Base-by-base conservation (phyloP, 2,329 filamentous ascomycete species). In the Tricladium varicosporioides region DNA sequence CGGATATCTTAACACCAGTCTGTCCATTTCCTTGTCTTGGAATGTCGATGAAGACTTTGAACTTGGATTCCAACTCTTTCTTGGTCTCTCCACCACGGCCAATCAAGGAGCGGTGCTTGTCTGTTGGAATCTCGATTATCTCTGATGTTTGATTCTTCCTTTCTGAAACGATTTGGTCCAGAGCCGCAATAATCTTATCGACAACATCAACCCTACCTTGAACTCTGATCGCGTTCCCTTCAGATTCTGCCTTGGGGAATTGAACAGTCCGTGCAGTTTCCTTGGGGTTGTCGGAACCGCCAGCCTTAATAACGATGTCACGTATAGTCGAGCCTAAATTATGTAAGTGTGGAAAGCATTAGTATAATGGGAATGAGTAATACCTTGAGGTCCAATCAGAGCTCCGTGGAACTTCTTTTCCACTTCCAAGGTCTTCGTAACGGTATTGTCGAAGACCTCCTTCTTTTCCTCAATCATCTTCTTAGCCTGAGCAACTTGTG, bases 401-500 rank as follows among this genome's bases (percentile, higher is more conserved):
- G 87, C 84, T 74, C 88, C 87, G 76, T 99, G 94, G 74, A 94
- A 86, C 78, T 95, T 96, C 78, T 91, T 90, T 65, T 97, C 92
- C n/a, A 99, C 86, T 33, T 95, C 89, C 49, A 99, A 79, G 11
- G 86, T 91, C 76, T 88, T 86, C 14, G 87, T 84, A 51, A 97
- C 81, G n/a, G 91, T 96, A 63, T 94, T 87, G 67, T 97, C 92
- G 65, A 97, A 97, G 16, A 92, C 80, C 60, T 87, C 87, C 54
- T 89, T 88, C 76, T 92, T 92, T 75, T 94, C 89, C 72, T 93
- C 86, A 19, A 99, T 81, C 50, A 94, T 76, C 76, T 94, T 94
- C 82, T 94, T 94, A 4, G 94, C 93, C 65, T 92, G 89, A 49
- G 92, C 87, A 51, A 99, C 94, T 70, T 94, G 88, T 64, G 89